Evolutionary conservation across 2,329 filamentous ascomycete genomes (phyloP).

Genomic region (Ustilaginoidea virens): DNA sequence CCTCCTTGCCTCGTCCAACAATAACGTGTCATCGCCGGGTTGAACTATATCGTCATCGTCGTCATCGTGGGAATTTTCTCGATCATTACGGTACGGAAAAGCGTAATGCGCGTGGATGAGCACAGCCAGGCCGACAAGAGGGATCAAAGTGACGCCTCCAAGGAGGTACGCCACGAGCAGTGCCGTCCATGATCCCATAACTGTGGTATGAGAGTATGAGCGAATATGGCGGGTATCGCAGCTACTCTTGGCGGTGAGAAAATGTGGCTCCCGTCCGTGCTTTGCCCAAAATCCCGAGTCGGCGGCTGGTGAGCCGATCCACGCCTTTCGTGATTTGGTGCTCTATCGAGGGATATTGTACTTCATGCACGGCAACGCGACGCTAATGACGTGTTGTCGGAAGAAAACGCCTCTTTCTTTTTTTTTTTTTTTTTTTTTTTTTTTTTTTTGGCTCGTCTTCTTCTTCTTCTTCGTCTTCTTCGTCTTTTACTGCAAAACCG

Average conservation of each 20-base stretch:
- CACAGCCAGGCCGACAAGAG: conserved; percentile 47
- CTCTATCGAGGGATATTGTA: not conserved
- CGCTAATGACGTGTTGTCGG: no score
- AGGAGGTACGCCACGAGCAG: conserved; percentile 68
- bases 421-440: no score
- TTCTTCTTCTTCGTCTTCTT: not conserved
- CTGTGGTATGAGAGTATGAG: conserved; percentile 3
- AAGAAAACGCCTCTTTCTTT: no score
- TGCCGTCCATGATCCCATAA: conserved; percentile 35
- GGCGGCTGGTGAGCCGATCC: conserved; percentile 1
- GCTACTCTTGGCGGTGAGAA: not conserved
- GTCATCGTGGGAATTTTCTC: conserved; percentile 13
- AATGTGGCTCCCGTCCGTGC: not conserved
- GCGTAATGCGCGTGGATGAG: conserved; percentile 54
- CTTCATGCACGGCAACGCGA: no score
- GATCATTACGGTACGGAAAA: conserved; percentile 38
- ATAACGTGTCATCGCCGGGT: conserved; percentile 47
- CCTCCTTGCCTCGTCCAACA: conserved; percentile 42
- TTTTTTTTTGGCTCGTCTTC: no score
- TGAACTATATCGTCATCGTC: conserved; percentile 30
- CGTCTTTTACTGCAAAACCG: not conserved
- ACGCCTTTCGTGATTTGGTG: not conserved
- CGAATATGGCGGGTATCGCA: not conserved
- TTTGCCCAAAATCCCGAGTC: not conserved
- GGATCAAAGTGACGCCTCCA: conserved; percentile 78